Evolutionary conservation across 2,329 filamentous ascomycete genomes (phyloP), one percentile per base, ranked within the genome.

Genomic region (Akanthomyces lecanii): DNA sequence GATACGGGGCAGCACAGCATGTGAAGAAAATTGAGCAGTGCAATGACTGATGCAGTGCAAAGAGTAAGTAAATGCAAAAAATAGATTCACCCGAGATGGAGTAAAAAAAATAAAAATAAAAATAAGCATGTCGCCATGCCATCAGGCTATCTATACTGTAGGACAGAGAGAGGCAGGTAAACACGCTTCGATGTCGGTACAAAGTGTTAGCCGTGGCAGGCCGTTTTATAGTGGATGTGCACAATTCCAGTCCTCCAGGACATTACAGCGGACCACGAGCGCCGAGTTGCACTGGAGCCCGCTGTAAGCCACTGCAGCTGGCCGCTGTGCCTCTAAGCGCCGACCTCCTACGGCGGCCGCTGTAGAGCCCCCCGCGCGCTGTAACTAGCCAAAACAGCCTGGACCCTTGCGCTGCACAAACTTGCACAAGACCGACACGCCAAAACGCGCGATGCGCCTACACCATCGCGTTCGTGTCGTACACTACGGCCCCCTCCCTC

Each of bases 381-480:
- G 40, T 55, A 63, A 38, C 45, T 16, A 28, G 25, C 53, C 4
- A 23, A 50, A 28, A 28, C 14, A 16, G 45, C 30, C 44, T 16
- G 11, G n/a, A 11, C 38, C 4, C 12, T 16, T 14, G 45, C 44
- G 36, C 36, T 51, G 47, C 57, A 62, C 40, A 57, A 36, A 50
- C 52, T 42, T 21, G 53, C 25, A 42, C 45, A 44, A 40, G 30
- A 45, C 57, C 62, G 59, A 61, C 53, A 61, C 57, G 57, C 63
- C 57, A 64, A 58, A 58, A 64, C 63, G 53, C 57, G 57, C 53
- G 51, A 57, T 52, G 62, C 55, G 33, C 47, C 55, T 40, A 48
- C 28, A 30, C 50, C 62, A 61, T 61, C 62, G 62, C 61, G 54
- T 61, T 47, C 53, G 58, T 62, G 63, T 62, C 58, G 23, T 45